Base-by-base conservation (phyloP, 2,329 filamentous ascomycete genomes). In the Aurifilum marmelostoma region DNA sequence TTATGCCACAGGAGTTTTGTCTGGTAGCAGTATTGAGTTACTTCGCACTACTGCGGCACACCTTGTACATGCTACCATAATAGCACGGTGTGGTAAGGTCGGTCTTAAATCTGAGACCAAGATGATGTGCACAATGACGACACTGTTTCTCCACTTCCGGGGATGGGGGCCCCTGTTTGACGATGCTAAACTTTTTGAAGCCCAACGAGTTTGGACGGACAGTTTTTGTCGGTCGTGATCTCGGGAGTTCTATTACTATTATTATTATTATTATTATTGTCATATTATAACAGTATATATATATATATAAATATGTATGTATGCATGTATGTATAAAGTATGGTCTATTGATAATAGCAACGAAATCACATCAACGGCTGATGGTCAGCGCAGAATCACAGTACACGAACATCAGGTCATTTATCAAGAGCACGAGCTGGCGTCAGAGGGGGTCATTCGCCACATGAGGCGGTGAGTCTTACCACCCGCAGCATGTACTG, bases 91-190 rank as follows among this genome's bases (percentile, higher is more conserved):
- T 37, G 29, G 43, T 32, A 54, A n/a, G 32, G 32, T 67, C 68
- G 62, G 68, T 39, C 56, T 56, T 43, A 29, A 29, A 68, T 65
- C 66, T 59, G 63, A 59, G 27, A 34, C 21, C 47, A 62, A 56
- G 24, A 39, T 61, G 56, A 27, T 47, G 43, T 41, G 62, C 62
- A 66, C 21, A 27, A 70, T 70, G 69, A 70, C 69, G 69, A 66
- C 66, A 70, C 63, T n/a, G 29, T 18, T 52, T 24, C 65, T 50
- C 68, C 65, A 67, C 65, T 39, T 29, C 9, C 34, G 18, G 54
- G 2, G 34, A n/a, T 16, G 16, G 24, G 14, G 18, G 18, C 18
- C 2, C 41, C 8, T n/a, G 39, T 27, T n/a, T 12, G 34, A 37
- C 8, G 12, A 29, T 27, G 52, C 27, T 29, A 56, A 32, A 27